A percentile compares a stretch with the other conserved stretches of the same genome.
Conservation (phyloP, 306 rosid species). For the Mimosa bimucronata region DNA sequence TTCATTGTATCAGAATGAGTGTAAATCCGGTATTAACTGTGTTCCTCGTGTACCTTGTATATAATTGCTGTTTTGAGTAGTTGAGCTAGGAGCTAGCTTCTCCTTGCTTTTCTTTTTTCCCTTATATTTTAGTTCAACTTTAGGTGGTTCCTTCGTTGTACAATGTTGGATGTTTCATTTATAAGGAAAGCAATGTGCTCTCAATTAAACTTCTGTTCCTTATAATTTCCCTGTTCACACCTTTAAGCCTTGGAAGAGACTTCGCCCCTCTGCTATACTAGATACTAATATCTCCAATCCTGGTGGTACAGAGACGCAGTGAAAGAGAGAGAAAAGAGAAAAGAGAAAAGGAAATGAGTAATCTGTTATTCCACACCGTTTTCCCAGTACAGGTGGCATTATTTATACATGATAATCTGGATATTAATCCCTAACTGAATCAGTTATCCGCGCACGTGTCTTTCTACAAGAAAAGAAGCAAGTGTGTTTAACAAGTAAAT, state of each 20-base stretch:
- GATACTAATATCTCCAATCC: too few relatives aligned
- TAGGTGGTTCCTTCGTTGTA: conserved; percentile 16
- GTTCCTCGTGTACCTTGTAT: conserved; percentile 30
- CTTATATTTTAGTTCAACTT: conserved; percentile 24
- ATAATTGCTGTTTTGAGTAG: conserved; percentile 35
- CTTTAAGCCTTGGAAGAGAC: conserved; percentile 14
- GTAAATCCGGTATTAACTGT: conserved; percentile 35
- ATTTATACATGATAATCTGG: too few relatives aligned
- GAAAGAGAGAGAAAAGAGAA: too few relatives aligned
- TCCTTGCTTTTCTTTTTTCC: conserved; percentile 7
- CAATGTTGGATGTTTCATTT: conserved; percentile 29
- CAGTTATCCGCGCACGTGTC: too few relatives aligned
- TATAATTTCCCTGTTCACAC: conserved; percentile 32
- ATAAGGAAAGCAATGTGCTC: conserved; percentile 28
- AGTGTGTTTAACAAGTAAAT: too few relatives aligned
- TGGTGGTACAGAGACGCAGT: too few relatives aligned
- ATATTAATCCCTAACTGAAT: too few relatives aligned
- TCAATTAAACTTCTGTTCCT: conserved; percentile 4
- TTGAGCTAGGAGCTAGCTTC: conserved; percentile 6
- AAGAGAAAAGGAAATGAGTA: too few relatives aligned
- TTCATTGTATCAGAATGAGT: conserved; percentile 5
- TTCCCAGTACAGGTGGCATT: too few relatives aligned
- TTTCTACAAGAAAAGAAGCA: too few relatives aligned
- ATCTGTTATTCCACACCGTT: too few relatives aligned
- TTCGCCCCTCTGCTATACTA: not conserved